Conservation (phyloP, 352 stramenopile genomes). For the Thraustochytrium striatum region DNA sequence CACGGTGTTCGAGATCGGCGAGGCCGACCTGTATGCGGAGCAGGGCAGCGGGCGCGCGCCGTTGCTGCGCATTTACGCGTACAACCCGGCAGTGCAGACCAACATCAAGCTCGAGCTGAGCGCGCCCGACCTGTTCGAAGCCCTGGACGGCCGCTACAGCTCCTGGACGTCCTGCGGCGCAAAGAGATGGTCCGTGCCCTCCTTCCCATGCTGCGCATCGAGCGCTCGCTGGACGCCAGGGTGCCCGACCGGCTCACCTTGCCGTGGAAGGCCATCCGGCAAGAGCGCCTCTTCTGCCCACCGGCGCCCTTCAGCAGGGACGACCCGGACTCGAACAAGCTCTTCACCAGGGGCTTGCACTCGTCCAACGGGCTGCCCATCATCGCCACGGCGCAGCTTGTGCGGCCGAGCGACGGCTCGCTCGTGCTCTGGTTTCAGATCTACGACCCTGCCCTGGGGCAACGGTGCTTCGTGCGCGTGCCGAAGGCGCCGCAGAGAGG, state of each 20-base stretch:
- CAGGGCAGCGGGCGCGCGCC: slow-evolving; percentile 25
- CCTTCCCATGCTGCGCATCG: slow-evolving; percentile 22
- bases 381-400: slow-evolving; percentile 19
- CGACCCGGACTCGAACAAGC: not conserved
- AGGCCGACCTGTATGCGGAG: slow-evolving; percentile 10
- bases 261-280: slow-evolving; percentile 22
- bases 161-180: slow-evolving; percentile 11
- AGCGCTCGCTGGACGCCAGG: not conserved
- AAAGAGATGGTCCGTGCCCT: slow-evolving; percentile 13
- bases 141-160: slow-evolving; percentile 12
- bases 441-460: slow-evolving; percentile 17
- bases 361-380: slow-evolving; percentile 28
- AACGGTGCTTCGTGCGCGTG: slow-evolving; percentile 1
- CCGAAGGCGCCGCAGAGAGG: not conserved
- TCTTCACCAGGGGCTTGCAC: slow-evolving; percentile 38
- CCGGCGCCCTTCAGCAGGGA: not conserved
- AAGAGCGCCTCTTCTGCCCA: slow-evolving; percentile 13
- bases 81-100: slow-evolving; percentile 31
- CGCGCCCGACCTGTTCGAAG: slow-evolving; percentile 25
- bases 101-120: not conserved
- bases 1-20: slow-evolving; percentile 22
- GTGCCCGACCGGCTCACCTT: slow-evolving; percentile 4
- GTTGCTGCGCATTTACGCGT: slow-evolving; percentile 13
- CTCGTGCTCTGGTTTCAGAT: slow-evolving; percentile 22
- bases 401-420: not conserved